Conservation (phyloP, 2,329 filamentous ascomycete genomes). For the Penicillium sp. region DNA sequence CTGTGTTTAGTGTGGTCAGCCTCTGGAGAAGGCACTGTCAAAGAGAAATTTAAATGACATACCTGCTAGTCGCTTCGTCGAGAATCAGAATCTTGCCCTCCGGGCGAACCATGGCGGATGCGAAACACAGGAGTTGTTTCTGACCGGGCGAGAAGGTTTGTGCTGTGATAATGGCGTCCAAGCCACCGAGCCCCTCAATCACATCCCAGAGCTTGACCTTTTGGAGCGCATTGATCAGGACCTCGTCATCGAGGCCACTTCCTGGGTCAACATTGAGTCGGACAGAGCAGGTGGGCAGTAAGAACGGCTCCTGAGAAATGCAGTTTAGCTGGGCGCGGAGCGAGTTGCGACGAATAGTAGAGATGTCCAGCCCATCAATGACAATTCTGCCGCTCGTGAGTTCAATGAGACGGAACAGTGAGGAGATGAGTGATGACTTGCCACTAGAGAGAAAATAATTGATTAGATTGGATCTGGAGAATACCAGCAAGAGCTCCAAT, state of each 20-base stretch:
- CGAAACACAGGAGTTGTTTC: background rate
- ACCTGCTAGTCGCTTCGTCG: background rate
- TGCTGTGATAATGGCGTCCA: background rate
- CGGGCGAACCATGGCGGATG: background rate
- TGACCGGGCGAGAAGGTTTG: background rate
- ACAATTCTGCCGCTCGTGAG: background rate
- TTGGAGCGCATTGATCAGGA: background rate
- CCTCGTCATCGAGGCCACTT: background rate
- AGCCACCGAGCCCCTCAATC: background rate
- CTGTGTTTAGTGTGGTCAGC: background rate
- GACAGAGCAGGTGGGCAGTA: background rate
- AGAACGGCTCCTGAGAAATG: constrained; percentile 1
- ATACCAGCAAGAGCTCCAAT: background rate
- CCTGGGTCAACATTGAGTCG: background rate
- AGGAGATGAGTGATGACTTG: background rate
- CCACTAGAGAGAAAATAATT: background rate
- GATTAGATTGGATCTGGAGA: background rate
- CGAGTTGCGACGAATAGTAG: background rate
- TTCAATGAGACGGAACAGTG: background rate
- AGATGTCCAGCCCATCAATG: background rate
- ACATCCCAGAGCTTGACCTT: background rate
- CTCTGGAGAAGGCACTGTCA: background rate
- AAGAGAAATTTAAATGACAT: background rate
- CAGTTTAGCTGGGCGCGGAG: background rate
- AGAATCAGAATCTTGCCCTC: background rate